Evolutionary conservation across 306 rosid genomes (phyloP).

Genomic region (Lablab purpureus): DNA sequence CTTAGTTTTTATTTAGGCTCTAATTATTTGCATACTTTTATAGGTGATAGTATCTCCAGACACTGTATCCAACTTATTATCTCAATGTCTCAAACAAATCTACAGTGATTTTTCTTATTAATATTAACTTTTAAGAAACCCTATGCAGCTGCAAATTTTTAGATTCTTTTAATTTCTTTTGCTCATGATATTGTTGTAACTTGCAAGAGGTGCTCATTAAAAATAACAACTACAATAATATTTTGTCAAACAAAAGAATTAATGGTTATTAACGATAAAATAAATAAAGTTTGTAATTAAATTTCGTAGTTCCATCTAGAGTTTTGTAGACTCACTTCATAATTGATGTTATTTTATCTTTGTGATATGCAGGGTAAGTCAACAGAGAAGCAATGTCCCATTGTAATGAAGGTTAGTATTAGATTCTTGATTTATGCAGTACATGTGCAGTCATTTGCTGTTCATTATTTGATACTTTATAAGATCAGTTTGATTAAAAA

Average conservation of each 20-base stretch:
- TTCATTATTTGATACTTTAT: slow-evolving; percentile 32
- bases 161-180: slow-evolving; percentile 1
- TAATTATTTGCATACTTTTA: background rate
- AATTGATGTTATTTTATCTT: slow-evolving; percentile 38
- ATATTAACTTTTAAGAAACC: background rate
- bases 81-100: background rate
- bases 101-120: background rate
- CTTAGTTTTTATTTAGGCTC: background rate
- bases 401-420: slow-evolving; percentile 71
- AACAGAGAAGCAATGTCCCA: slow-evolving; percentile 71
- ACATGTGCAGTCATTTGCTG: slow-evolving; percentile 6
- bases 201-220: slow-evolving; percentile 18
- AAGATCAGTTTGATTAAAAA: too few relatives aligned
- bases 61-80: background rate
- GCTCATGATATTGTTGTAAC: slow-evolving; percentile 26
- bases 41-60: background rate
- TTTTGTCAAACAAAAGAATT: background rate
- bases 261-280: slow-evolving; percentile 36
- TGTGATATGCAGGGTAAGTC: slow-evolving; percentile 64
- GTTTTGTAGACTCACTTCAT: slow-evolving; percentile 40
- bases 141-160: background rate
- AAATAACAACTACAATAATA: background rate
- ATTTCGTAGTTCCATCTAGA: slow-evolving; percentile 20
- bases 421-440: slow-evolving; percentile 26
- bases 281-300: slow-evolving; percentile 18